Evolutionary conservation across 2,329 filamentous ascomycete species (phyloP).

Genomic region (Penicillium thymicola): DNA sequence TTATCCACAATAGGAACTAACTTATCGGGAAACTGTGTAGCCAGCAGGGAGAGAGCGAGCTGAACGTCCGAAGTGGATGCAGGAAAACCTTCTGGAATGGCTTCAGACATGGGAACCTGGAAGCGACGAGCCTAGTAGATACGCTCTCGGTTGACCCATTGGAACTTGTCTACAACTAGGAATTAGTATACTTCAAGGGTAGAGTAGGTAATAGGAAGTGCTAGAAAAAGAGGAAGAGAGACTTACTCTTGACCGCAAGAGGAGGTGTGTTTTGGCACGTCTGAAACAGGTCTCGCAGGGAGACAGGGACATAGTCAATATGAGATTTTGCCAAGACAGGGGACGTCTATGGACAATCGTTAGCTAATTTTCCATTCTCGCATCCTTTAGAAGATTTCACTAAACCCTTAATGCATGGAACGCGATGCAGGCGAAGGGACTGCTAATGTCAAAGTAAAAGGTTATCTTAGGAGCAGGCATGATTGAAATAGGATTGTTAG

Average conservation of each 20-base stretch:
- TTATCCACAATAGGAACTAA: not conserved
- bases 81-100: conserved; percentile 11
- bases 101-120: conserved; percentile 9
- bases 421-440: conserved; percentile 16
- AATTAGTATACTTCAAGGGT: not conserved
- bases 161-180: conserved; percentile 7
- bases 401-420: conserved; percentile 12
- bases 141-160: conserved; percentile 17
- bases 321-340: conserved; percentile 13
- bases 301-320: conserved; percentile 14
- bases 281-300: conserved; percentile 12
- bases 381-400: not conserved
- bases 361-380: not conserved
- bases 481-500: not conserved
- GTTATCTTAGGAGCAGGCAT: conserved; percentile 13
- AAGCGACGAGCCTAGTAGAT: conserved; percentile 17
- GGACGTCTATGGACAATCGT: conserved; percentile 6
- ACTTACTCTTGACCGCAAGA: conserved; percentile 14
- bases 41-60: conserved; percentile 2
- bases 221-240: not conserved
- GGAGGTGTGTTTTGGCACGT: conserved; percentile 12
- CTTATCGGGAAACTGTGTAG: conserved; percentile 5
- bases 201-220: not conserved
- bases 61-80: conserved; percentile 9
- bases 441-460: conserved; percentile 15